Base-by-base conservation (phyloP, 139 green algal genomes). In the Volvox reticuliferus region DNA sequence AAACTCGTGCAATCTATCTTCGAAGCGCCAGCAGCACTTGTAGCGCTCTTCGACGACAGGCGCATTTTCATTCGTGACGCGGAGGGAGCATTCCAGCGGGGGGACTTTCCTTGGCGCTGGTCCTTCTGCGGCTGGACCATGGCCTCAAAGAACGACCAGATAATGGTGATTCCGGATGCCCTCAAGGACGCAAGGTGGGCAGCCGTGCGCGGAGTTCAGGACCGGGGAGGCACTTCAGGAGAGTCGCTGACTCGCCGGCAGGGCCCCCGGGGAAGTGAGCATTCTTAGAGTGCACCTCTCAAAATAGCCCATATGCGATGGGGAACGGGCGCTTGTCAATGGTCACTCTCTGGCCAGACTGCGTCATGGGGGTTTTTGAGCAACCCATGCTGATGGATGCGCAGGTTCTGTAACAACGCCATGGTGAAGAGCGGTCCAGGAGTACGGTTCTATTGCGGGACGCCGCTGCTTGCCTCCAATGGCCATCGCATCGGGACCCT, bases 91-190 rank as follows among this genome's bases (percentile, higher is more conserved):
- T 92, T 94, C 82, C 55, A 81, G 68, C 83, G 92, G 0, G 92
- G 92, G 33, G 92, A 94, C 86, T 93, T 94, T 26, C 89, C 92
- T 12, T 94, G 92, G 92, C 84, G 92, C 50, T 91, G 86, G 91
- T 92, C 85, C 2, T 92, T 98, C 86, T 98, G 96, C 73, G 95
- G 92, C 12, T 97, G 95, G 94, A 98, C 96, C 12, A 93, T 98
- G 71, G 89, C 96, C 30, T 91, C 91, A 0, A 68, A 93, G 22
- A 83, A 91, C 44, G 93, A 95, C 1, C 87, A 95, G 76, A 92
- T 96, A 73, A 94, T 98, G 82, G 93, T 98, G 28, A 94, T 97
- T 26, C 88, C 93, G n/a, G 95, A 98, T 30, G 95, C 95, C 0
- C 86, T 61, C 12, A 92, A 95, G 91, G 96, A 98, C 82, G 94